Evolutionary conservation across 148 eudicot species (phyloP).

Genomic region (Beta vulgaris): DNA sequence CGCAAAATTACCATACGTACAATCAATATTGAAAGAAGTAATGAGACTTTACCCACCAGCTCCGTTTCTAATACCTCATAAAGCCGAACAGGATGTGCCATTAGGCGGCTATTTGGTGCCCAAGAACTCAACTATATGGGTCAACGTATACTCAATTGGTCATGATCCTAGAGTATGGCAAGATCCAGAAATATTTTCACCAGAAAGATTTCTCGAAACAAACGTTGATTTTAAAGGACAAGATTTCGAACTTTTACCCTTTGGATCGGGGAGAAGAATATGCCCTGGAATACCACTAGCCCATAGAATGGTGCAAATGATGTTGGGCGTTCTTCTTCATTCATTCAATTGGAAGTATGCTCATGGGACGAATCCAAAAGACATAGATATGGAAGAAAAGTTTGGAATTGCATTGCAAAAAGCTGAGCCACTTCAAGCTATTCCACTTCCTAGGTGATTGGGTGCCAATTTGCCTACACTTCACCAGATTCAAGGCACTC

Average conservation of each 20-base stretch:
- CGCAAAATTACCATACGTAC: slow-evolving; percentile 25
- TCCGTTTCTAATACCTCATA: slow-evolving; percentile 34
- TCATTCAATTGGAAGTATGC: slow-evolving; percentile 37
- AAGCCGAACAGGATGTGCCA: slow-evolving; percentile 16
- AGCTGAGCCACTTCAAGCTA: slow-evolving; percentile 20
- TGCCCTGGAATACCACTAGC: slow-evolving; percentile 21
- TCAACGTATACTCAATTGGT: slow-evolving; percentile 34
- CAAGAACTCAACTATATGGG: slow-evolving; percentile 26
- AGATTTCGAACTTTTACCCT: slow-evolving; percentile 33
- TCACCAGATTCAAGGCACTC: too few relatives aligned
- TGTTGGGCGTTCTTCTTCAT: slow-evolving; percentile 25
- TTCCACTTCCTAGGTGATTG: slow-evolving; percentile 12
- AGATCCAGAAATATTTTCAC: slow-evolving; percentile 9
- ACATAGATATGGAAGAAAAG: slow-evolving; percentile 29
- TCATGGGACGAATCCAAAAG: slow-evolving; percentile 11
- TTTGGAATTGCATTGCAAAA: slow-evolving; percentile 27
- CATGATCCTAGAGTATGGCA: slow-evolving; percentile 25
- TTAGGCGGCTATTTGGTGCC: slow-evolving; percentile 33
- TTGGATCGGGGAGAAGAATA: slow-evolving; percentile 26
- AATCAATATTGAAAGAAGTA: slow-evolving; percentile 36
- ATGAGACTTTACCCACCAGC: slow-evolving; percentile 29
- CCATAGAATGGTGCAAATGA: slow-evolving; percentile 11
- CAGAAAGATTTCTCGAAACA: slow-evolving; percentile 29
- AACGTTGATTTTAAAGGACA: slow-evolving; percentile 17
- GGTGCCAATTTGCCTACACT: too few relatives aligned